Conservation (phyloP, 495 filamentous ascomycete species). For the Trichocladium uniseriatum region DNA sequence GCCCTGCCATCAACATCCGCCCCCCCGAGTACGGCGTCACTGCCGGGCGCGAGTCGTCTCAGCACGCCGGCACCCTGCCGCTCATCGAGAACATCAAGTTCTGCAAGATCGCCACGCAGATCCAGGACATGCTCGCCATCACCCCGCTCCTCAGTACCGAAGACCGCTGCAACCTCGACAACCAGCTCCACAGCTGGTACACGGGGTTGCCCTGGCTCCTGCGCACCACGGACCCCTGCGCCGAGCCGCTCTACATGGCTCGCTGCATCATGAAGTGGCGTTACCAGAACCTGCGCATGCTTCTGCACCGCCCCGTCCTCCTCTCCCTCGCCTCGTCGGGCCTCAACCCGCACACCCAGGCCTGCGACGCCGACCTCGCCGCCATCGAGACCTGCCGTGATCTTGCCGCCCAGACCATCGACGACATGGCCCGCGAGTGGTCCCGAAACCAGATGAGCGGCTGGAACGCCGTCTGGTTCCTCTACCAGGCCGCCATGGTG, state of each 20-base stretch:
- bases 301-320: slow-evolving; percentile 67
- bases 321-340: slow-evolving; percentile 62
- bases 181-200: slow-evolving; percentile 62
- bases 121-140: slow-evolving; percentile 67
- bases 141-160: slow-evolving; percentile 55
- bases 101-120: slow-evolving; percentile 67
- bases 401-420: slow-evolving; percentile 60
- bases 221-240: slow-evolving; percentile 57
- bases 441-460: slow-evolving; percentile 65
- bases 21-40: slow-evolving; percentile 49
- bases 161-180: slow-evolving; percentile 56
- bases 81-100: slow-evolving; percentile 71
- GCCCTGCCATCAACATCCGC: slow-evolving; percentile 62
- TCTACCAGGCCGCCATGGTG: slow-evolving; percentile 72
- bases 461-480: slow-evolving; percentile 77
- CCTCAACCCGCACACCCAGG: slow-evolving; percentile 45
- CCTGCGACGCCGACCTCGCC: slow-evolving; percentile 55
- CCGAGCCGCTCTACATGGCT: slow-evolving; percentile 58
- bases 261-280: slow-evolving; percentile 76
- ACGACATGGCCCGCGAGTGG: slow-evolving; percentile 59
- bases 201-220: slow-evolving; percentile 63
- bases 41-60: slow-evolving; percentile 41
- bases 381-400: slow-evolving; percentile 60
- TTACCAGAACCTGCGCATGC: slow-evolving; percentile 68
- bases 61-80: slow-evolving; percentile 56